A percentile compares a stretch with the other conserved stretches of the same genome.
Evolutionary conservation across 2,329 filamentous ascomycete species (phyloP).

Genomic region (Pseudogymnoascus sp.): DNA sequence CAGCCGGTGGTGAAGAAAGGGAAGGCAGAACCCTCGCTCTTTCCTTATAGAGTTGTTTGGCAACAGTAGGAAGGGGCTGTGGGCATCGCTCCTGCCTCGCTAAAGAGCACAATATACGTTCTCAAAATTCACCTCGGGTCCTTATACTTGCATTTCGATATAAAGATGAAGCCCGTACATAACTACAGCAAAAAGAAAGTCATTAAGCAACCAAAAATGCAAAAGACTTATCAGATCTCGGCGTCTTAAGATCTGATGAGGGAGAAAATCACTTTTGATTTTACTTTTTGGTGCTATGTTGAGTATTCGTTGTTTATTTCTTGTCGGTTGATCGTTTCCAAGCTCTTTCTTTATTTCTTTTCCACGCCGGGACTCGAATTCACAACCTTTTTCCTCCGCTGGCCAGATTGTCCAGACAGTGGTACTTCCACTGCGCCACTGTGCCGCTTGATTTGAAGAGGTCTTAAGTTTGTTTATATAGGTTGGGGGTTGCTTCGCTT

Average conservation of each 20-base stretch:
- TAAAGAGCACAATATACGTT: not conserved
- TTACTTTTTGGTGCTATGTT: not conserved
- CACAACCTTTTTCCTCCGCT: not conserved
- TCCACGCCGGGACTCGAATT: not conserved
- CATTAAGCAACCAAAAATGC: not conserved
- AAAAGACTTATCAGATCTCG: not conserved
- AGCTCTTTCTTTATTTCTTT: no score
- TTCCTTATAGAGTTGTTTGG: not conserved
- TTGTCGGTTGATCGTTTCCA: not conserved
- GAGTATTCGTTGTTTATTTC: not conserved
- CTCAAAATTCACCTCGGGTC: not conserved
- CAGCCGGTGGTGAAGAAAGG: not conserved
- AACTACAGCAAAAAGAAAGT: not conserved
- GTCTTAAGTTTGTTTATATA: not conserved
- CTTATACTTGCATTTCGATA: not conserved
- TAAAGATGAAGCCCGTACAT: not conserved
- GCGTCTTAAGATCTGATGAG: not conserved
- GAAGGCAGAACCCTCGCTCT: not conserved
- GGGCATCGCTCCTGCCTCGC: not conserved
- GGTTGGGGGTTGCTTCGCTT: not conserved
- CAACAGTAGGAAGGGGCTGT: not conserved
- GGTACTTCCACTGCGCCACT: slow-evolving; percentile 4
- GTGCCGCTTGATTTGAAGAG: not conserved
- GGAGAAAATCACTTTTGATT: slow-evolving; percentile 3
- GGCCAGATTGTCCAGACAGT: slow-evolving; percentile 2